A percentile compares a stretch with the other conserved stretches of the same genome.
Evolutionary conservation across 2,329 filamentous ascomycete genomes (phyloP).

Genomic region (Beauveria rudraprayagi): DNA sequence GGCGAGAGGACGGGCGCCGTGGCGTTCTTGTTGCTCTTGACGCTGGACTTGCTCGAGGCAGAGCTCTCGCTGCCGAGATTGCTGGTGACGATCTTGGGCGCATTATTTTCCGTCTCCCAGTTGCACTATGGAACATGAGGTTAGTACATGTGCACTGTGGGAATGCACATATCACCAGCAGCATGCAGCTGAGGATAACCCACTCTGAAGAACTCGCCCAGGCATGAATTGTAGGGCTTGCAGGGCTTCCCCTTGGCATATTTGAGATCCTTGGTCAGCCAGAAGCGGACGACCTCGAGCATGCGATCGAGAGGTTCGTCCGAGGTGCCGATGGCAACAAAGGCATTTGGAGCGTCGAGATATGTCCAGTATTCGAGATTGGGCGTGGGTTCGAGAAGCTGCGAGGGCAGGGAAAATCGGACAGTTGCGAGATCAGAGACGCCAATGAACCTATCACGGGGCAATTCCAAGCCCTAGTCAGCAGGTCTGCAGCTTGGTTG

Average conservation of each 20-base stretch:
- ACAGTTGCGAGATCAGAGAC: conserved; percentile 93
- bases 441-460: conserved; percentile 70
- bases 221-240: conserved; percentile 96
- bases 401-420: conserved; percentile 90
- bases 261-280: conserved; percentile 99
- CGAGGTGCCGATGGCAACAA: conserved; percentile 74
- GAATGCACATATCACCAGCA: background rate
- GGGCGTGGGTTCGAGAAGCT: conserved; percentile 89
- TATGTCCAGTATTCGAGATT: conserved; percentile 99
- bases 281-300: conserved; percentile 90
- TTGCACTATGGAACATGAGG: conserved; percentile 56
- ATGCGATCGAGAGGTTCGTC: conserved; percentile 88
- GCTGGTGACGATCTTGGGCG: conserved; percentile 53
- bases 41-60: conserved; percentile 38
- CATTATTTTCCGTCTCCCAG: conserved; percentile 82
- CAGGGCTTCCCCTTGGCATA: conserved; percentile 97
- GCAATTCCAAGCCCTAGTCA: conserved; percentile 19
- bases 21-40: conserved; percentile 32
- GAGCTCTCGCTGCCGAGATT: conserved; percentile 34
- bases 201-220: conserved; percentile 96
- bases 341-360: conserved; percentile 87
- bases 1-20: conserved; percentile 45
- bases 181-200: conserved; percentile 22
- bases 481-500: conserved; percentile 8
- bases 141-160: background rate